phyloP scores from a whole-genome alignment of 1,284 basidiomycete genomes.

The Ganoderma meredithae region DNA sequence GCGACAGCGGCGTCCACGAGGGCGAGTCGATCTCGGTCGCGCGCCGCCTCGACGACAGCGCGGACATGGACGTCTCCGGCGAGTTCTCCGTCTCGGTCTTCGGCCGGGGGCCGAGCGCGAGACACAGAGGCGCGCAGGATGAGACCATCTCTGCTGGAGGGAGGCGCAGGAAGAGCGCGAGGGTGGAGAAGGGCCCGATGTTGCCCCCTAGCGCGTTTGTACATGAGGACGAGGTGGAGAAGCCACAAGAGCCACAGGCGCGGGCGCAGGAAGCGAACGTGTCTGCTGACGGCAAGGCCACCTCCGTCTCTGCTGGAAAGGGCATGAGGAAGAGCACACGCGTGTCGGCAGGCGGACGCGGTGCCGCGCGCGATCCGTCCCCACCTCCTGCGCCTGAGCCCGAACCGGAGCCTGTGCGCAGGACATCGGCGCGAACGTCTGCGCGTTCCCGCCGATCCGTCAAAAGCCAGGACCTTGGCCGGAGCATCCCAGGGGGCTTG shows the following conservation, averaged over 20 bases:
- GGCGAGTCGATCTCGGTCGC: slow-evolving; percentile 18
- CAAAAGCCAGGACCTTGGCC: slow-evolving; percentile 41
- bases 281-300: not conserved
- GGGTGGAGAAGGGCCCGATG: slow-evolving; percentile 33
- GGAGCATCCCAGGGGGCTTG: slow-evolving; percentile 63
- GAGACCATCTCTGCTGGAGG: slow-evolving; percentile 7
- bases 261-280: slow-evolving; percentile 6
- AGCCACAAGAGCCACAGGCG: slow-evolving; percentile 10
- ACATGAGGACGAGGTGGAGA: slow-evolving; percentile 36
- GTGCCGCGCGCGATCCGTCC: slow-evolving; percentile 9
- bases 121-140: not conserved
- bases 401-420: slow-evolving; percentile 18
- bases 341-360: slow-evolving; percentile 13
- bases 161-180: slow-evolving; percentile 20
- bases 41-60: slow-evolving; percentile 20
- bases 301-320: slow-evolving; percentile 14
- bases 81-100: slow-evolving; percentile 34
- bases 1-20: slow-evolving; percentile 12
- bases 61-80: slow-evolving; percentile 27
- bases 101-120: slow-evolving; percentile 15
- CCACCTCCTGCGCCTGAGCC: slow-evolving; percentile 4
- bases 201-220: slow-evolving; percentile 51
- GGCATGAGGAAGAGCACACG: slow-evolving; percentile 20
- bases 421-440: slow-evolving; percentile 26
- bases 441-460: slow-evolving; percentile 29